These are phyloP conservation scores for Coemansia sp. DNA, from an alignment of 192 early-diverging fungal species.

Conservation along the genomic window DNA sequence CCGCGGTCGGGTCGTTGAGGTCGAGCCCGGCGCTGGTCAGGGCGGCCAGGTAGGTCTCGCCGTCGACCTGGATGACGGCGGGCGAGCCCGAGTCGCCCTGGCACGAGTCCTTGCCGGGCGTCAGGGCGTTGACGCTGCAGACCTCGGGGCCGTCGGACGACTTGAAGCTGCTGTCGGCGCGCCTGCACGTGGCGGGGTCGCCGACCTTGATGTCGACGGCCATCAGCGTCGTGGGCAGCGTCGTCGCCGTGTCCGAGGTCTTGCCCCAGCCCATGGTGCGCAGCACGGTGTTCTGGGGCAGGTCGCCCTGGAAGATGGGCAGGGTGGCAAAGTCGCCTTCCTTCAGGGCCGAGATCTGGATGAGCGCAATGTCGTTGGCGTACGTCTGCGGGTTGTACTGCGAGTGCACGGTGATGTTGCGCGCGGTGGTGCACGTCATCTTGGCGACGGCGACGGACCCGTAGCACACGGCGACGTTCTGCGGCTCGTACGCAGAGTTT, in stretches of 20 bases:
- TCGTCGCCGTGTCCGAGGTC: constrained; percentile 13
- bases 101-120: constrained; percentile 48
- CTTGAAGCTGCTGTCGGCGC: constrained; percentile 13
- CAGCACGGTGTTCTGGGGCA: constrained; percentile 21
- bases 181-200: constrained; percentile 9
- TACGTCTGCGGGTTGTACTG: constrained; percentile 19
- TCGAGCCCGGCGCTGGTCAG: constrained; percentile 42
- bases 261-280: constrained; percentile 49
- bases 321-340: not conserved
- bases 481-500: constrained; percentile 8
- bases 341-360: constrained; percentile 15
- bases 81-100: constrained; percentile 49
- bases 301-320: constrained; percentile 17
- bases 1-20: constrained; percentile 14
- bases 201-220: constrained; percentile 28
- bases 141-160: constrained; percentile 30
- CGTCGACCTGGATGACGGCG: constrained; percentile 12
- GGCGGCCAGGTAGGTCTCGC: constrained; percentile 11
- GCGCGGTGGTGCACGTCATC: constrained; percentile 18
- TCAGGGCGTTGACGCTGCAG: constrained; percentile 37
- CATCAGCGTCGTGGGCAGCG: constrained; percentile 20
- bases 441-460: constrained; percentile 14
- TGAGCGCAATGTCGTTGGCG: constrained; percentile 42
- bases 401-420: constrained; percentile 23
- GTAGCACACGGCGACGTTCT: constrained; percentile 35